Evolutionary conservation across 495 filamentous ascomycete genomes (phyloP), one percentile per base, ranked within the genome.

Genomic region (Neurospora tetrasperma): DNA sequence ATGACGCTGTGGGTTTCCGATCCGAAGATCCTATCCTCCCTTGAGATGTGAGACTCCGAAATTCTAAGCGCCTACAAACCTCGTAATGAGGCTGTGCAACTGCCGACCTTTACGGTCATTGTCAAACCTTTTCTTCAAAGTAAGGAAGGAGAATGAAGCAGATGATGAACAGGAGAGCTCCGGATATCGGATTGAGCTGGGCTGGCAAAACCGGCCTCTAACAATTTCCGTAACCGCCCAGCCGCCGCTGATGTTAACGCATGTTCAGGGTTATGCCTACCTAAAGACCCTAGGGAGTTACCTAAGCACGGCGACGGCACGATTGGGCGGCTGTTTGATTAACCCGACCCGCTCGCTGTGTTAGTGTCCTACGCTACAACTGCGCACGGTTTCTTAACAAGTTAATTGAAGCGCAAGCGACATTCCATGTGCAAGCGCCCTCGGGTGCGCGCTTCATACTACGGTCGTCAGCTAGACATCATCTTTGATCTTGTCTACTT

Each of bases 211-310:
- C 44, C 27, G 74, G 71, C 42, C 73, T 74, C 73, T 78, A 76
- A 75, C 76, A 76, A 78, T 78, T 73, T 77, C 73, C 75, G 70
- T 73, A 78, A 71, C 70, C 76, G 76, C 76, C 73, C 20, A 59
- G 44, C 43, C 54, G 23, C 54, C 54, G 54, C 54, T 5, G 27
- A 66, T 70, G 23, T 71, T 71, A 42, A 71, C 18, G 38, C 48
- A 59, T 48, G 20, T 31, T 43, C 41, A 41, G 9, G 9, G 40
- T 38, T 6, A 38, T 38, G 35, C 35, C 8, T 41, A 0, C 23
- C 10, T 27, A 27, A 59, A 48, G 5, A 4, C 20, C 48, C 23
- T 39, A 39, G 71, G 40, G 35, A 31, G 38, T 54, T 71, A 35
- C 27, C 42, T 48, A 20, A 20, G 70, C 42, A 46, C 14, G n/a